Conservation (phyloP, 2,329 filamentous ascomycete genomes). For the Sporothrix dimorphospora region DNA sequence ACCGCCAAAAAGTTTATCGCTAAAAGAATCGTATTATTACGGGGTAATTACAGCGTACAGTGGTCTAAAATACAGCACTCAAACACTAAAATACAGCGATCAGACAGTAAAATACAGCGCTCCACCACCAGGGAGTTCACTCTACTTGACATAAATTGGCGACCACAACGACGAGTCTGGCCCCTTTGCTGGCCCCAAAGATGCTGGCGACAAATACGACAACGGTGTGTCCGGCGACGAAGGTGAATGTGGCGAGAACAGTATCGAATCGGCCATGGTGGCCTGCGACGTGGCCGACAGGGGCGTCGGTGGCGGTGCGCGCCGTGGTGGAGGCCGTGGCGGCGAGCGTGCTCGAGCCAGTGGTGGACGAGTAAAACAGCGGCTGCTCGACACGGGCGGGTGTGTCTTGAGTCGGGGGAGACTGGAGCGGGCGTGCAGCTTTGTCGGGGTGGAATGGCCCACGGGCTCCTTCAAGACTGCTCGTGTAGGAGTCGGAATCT, state of each 20-base stretch:
- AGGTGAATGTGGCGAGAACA: conserved; percentile 18
- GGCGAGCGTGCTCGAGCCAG: neutral
- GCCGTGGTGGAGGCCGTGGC: neutral
- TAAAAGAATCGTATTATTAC: neutral
- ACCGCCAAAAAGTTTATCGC: conserved; percentile 15
- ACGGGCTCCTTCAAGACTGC: neutral
- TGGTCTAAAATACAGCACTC: neutral
- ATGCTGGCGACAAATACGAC: conserved; percentile 10
- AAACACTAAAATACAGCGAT: neutral
- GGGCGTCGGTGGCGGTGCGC: neutral
- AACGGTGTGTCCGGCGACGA: neutral
- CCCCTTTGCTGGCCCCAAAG: neutral
- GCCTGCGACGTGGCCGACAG: neutral
- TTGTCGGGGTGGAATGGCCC: neutral
- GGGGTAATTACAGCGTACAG: neutral
- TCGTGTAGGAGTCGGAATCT: neutral
- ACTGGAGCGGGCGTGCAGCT: neutral
- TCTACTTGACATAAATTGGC: conserved; percentile 17
- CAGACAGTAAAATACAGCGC: neutral
- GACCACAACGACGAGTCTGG: neutral
- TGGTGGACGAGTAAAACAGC: neutral
- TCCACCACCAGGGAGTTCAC: neutral
- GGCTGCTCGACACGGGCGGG: neutral
- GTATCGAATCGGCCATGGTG: neutral
- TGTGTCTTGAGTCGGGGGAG: conserved; percentile 8